Conservation (phyloP, 106 monocot genomes). For the Xerophyta viscosa region DNA sequence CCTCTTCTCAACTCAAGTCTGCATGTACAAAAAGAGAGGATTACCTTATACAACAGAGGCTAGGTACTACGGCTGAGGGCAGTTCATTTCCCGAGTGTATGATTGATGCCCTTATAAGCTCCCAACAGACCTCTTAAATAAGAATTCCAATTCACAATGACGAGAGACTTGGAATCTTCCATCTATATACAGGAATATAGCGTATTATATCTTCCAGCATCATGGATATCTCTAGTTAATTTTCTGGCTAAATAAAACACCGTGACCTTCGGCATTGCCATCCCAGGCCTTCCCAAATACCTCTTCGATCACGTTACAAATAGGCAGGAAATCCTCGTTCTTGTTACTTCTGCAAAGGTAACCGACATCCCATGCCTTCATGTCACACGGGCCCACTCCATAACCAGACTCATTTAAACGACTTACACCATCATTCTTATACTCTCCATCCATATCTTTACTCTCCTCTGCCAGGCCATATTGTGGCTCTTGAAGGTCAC, state of each 20-base stretch:
- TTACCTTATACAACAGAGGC: no score
- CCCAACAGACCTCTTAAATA: neutral
- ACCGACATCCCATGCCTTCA: conserved; percentile 34
- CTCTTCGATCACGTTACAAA: conserved; percentile 48
- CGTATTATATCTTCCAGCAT: neutral
- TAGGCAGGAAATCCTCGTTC: conserved; percentile 47
- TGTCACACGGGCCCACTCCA: conserved; percentile 20
- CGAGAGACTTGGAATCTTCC: no score
- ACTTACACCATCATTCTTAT: conserved; percentile 9
- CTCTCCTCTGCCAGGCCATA: conserved; percentile 5
- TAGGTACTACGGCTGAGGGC: no score
- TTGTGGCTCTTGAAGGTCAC: conserved; percentile 1
- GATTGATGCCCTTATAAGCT: neutral
- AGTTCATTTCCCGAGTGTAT: no score
- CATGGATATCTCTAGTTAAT: neutral
- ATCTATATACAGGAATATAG: neutral
- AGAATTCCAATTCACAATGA: no score
- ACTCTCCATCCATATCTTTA: conserved; percentile 10
- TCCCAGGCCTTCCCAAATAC: conserved; percentile 49
- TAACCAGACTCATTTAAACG: conserved; percentile 11
- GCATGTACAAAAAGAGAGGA: no score
- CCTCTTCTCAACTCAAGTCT: no score
- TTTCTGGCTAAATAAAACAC: neutral
- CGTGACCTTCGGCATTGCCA: conserved; percentile 7
- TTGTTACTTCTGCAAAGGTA: conserved; percentile 11